phyloP scores from a whole-genome alignment of 192 early-diverging fungal genomes.

The Coemansia aciculifera region DNA sequence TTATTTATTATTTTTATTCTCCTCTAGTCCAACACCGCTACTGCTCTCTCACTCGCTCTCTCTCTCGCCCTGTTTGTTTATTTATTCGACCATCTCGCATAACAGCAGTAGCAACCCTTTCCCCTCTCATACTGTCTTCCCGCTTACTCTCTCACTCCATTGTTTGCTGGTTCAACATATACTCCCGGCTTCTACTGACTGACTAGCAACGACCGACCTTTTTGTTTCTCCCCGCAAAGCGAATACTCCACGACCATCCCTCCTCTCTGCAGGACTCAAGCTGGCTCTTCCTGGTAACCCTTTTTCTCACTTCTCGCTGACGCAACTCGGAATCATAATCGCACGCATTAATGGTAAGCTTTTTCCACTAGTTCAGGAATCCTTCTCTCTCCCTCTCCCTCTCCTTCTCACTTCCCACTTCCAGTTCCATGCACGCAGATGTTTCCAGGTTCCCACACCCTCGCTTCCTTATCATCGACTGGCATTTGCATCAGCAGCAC shows the following conservation, averaged over 20 bases:
- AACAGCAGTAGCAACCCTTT: slow-evolving; percentile 5
- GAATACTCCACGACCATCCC: background rate
- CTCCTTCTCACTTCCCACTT: background rate
- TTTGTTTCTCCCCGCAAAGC: slow-evolving; percentile 1
- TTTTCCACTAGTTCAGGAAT: background rate
- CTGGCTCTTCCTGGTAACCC: slow-evolving; percentile 4
- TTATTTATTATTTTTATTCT: slow-evolving; percentile 7
- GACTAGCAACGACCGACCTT: background rate
- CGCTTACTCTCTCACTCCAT: background rate
- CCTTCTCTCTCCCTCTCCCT: background rate
- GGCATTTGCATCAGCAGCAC: background rate
- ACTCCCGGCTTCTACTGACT: background rate
- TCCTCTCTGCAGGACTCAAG: slow-evolving; percentile 2
- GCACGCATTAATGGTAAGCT: slow-evolving; percentile 12
- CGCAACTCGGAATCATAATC: slow-evolving; percentile 13
- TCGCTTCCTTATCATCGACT: background rate
- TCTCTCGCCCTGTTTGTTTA: slow-evolving; percentile 1
- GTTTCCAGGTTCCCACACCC: slow-evolving; percentile 12
- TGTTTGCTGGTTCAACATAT: slow-evolving; percentile 11
- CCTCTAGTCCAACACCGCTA: background rate
- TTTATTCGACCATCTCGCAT: slow-evolving; percentile 6
- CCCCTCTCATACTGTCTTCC: background rate
- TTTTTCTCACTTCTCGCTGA: background rate
- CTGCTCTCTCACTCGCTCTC: background rate
- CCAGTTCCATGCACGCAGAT: slow-evolving; percentile 6